Evolutionary conservation across 768 basidiomycete genomes (phyloP), one percentile per base, ranked within the genome.

Genomic region (Strobilomyces echinocephalus): DNA sequence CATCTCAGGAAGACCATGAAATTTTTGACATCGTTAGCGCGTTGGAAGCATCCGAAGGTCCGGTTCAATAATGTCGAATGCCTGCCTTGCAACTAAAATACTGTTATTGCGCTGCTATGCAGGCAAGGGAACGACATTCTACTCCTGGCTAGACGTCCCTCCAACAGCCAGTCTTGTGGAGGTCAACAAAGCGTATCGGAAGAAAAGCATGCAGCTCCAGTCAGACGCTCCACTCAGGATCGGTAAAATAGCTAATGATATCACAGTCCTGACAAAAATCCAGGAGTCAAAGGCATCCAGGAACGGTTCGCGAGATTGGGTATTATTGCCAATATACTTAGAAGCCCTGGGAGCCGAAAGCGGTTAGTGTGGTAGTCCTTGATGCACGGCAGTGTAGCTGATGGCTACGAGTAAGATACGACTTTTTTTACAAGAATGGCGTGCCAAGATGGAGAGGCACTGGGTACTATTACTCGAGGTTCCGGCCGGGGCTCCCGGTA

Each of bases 401-500:
- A 55, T 46, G 18, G 24, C 24, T n/a, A 30, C 18, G 30, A 15
- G 31, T 18, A 56, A 91, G 91, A 60, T 91, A 91, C 58, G 88
- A 91, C 69, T 90, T 90, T 69, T 99, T 98, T 79, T 90, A 89
- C 77, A 94, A 95, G 72, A 97, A 97, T 57, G 95, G 95, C 20
- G 93, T 99, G 4, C 95, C 95, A 0, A 89, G 80, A 67, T 99
- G 95, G 95, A 79, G 95, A 59, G 95, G 94, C 15, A 93, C 91
- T 31, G 91, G 92, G 41, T 97, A 98, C 72, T 97, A 97, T 70
- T 99, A 98, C 70, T 83, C 91, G 30, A 85, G 97, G 49, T 99
- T 89, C 78, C 81, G 95, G 30, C 95, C 95, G n/a, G 92, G 94
- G 24, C 77, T 98, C 55, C 82, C 82, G 55, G 88, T 88, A 62